These are phyloP conservation scores for Cucurbita argyrosperma DNA, from an alignment of 306 rosid species.

Conservation along the genomic window DNA sequence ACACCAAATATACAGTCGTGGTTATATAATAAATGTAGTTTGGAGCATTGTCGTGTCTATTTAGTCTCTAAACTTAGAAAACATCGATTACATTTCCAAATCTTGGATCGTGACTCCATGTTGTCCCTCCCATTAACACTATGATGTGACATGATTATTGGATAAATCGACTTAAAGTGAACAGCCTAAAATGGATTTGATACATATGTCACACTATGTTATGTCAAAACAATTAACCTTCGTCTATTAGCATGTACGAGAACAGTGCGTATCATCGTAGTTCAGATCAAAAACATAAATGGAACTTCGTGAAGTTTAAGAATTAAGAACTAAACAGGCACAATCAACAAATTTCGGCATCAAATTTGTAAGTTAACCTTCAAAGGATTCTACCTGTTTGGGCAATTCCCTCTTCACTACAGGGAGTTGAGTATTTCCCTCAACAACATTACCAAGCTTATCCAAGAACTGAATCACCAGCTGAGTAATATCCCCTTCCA, in stretches of 20 bases:
- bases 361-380: background rate
- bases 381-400: slow-evolving; percentile 41
- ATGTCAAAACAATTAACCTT: background rate
- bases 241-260: background rate
- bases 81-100: background rate
- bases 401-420: slow-evolving; percentile 79
- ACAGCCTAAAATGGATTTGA: background rate
- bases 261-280: background rate
- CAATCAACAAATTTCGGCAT: background rate
- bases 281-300: background rate
- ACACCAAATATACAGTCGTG: background rate
- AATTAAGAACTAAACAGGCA: background rate
- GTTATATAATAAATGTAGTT: background rate
- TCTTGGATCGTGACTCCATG: background rate
- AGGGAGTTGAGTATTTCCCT: slow-evolving; percentile 71
- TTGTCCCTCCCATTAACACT: background rate
- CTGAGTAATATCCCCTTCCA: slow-evolving; percentile 88
- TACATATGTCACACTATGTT: background rate
- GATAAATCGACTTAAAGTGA: background rate
- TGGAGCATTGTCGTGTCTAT: background rate
- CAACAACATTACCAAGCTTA: slow-evolving; percentile 86
- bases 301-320: background rate
- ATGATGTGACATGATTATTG: background rate
- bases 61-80: background rate
- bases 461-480: slow-evolving; percentile 70